phyloP scores from a whole-genome alignment of 2,329 filamentous ascomycete genomes.

The Magnaporthales sp. region DNA sequence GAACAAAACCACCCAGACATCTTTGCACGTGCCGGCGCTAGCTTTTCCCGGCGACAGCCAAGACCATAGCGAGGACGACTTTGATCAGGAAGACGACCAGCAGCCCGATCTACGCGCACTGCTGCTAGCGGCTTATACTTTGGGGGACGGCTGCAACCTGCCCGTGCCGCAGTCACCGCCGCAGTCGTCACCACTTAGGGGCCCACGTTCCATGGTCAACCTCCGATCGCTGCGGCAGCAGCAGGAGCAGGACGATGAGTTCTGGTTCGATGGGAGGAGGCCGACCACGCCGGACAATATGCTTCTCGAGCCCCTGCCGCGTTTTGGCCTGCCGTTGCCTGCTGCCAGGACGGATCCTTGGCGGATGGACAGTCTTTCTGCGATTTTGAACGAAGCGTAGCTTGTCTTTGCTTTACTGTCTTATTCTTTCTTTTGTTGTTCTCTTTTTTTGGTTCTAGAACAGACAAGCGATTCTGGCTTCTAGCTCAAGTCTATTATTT shows the following conservation, averaged over 20 bases:
- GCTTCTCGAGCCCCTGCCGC: not conserved
- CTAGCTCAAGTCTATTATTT: not conserved
- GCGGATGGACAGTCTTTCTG: not conserved
- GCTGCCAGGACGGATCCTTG: not conserved
- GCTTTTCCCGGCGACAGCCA: not conserved
- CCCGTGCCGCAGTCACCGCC: not conserved
- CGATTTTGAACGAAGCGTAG: not conserved
- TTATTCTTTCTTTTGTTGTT: not conserved
- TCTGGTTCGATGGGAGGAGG: not conserved
- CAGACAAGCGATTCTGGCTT: not conserved
- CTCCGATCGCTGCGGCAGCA: not conserved
- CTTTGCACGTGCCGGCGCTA: not conserved
- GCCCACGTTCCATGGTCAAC: not conserved
- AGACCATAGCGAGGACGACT: not conserved
- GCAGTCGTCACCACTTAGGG: not conserved
- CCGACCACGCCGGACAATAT: not conserved
- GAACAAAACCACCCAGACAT: not conserved
- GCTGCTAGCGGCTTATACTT: not conserved
- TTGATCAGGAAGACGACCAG: not conserved
- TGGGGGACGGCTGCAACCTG: not conserved
- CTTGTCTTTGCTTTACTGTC: not conserved
- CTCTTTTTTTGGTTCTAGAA: not conserved
- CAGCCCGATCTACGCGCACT: not conserved
- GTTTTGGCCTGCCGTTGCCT: not conserved
- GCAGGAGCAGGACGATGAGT: not conserved